Conservation (phyloP, 106 monocot species). For the Hemerocallis citrina region DNA sequence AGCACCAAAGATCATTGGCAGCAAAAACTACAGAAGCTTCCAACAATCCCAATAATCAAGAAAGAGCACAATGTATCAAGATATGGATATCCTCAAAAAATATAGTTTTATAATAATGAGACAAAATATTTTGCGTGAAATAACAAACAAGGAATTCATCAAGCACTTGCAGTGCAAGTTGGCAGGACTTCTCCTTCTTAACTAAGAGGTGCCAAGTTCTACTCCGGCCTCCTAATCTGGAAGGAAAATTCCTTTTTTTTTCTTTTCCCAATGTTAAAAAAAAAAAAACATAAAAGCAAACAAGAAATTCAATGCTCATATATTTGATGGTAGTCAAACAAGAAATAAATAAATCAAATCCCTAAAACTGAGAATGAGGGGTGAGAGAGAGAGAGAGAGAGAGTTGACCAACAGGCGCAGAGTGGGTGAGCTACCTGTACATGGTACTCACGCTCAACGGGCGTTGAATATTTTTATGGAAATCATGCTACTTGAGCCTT, state of each 20-base stretch:
- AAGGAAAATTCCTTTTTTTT: too few relatives aligned
- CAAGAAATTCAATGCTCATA: background rate
- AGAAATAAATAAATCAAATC: background rate
- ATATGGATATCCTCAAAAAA: background rate
- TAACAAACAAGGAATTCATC: too few relatives aligned
- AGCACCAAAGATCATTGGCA: slow-evolving; percentile 13
- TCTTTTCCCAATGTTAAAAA: background rate
- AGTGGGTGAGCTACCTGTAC: slow-evolving; percentile 75
- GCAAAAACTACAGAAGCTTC: too few relatives aligned
- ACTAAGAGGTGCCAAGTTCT: too few relatives aligned
- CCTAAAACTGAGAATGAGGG: slow-evolving; percentile 1
- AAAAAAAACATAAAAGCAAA: background rate
- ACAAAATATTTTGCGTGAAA: background rate
- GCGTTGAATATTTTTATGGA: slow-evolving; percentile 80
- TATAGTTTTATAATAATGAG: background rate
- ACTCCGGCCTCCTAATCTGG: too few relatives aligned
- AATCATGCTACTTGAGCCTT: slow-evolving; percentile 32
- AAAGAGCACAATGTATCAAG: background rate
- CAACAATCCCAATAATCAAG: slow-evolving; percentile 4
- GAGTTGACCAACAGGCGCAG: slow-evolving; percentile 53
- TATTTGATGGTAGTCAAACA: background rate
- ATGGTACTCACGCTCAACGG: slow-evolving; percentile 35
- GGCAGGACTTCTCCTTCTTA: too few relatives aligned
- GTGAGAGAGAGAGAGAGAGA: slow-evolving; percentile 18
- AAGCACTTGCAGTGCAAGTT: too few relatives aligned